Base-by-base conservation (phyloP, 2,329 filamentous ascomycete genomes). In the Amylocarpus encephaloides region DNA sequence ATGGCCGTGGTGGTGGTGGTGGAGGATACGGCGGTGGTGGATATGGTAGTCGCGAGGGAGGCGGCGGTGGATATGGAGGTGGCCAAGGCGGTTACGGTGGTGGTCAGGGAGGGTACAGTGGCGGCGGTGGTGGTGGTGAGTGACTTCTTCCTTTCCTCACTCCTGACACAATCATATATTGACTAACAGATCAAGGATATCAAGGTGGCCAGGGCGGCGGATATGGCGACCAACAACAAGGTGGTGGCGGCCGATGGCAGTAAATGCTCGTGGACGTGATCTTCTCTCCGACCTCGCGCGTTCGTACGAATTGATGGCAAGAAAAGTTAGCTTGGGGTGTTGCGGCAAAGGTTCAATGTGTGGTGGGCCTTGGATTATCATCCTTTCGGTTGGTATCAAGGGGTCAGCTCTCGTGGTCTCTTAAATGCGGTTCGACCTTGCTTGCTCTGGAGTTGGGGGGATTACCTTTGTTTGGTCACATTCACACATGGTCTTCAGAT, bases 21-120 rank as follows among this genome's bases (percentile, higher is more conserved):
- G 66, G 57, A 48, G 59, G 57, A 50, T 67, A 68, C 46, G 67
- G 67, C 34, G 71, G 91, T 89, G 55, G 90, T 88, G 32, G 51
- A 38, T 48, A 48, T 67, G 71, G 51, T 67, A 71, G 55, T 56
- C 71, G 70, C 49, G 71, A 73, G 59, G 71, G 71, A 59, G 65
- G 66, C 16, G 66, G 48, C 61, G 67, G 55, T 40, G 59, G 60
- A 19, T 59, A 59, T 34, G 46, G 44, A 39, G 34, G 22, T 26
- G 34, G 33, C 29, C 43, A 30, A 39, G 46, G 40, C 41, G 53
- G 48, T 60, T 70, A 71, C 58, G 65, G 66, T 42, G 67, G 66
- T 18, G 26, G n/a, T 39, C 35, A 42, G 15, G 44, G 53, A 30
- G 58, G 59, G 16, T 58, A 58, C 32, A 40, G 48, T 30, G 59